phyloP scores from a whole-genome alignment of 2,329 filamentous ascomycete species.

The Penicillium sp. region DNA sequence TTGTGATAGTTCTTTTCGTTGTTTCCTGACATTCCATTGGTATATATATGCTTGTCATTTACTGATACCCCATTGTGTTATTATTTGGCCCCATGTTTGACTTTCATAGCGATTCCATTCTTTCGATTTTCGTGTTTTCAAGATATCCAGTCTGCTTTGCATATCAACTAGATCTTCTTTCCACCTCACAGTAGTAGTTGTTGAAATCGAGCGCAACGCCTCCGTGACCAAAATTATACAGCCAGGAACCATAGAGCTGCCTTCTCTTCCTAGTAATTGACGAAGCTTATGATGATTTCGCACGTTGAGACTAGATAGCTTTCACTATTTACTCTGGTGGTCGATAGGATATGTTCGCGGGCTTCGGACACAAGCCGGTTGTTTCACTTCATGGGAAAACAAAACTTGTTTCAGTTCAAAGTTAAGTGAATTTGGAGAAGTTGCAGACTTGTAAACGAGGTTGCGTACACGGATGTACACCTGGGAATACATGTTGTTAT shows the following conservation, averaged over 20 bases:
- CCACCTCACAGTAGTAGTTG: background rate
- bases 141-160: background rate
- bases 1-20: background rate
- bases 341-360: too few relatives aligned
- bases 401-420: too few relatives aligned
- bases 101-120: background rate
- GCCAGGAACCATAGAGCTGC: background rate
- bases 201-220: background rate
- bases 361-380: too few relatives aligned
- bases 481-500: background rate
- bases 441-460: background rate
- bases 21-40: background rate
- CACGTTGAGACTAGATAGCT: too few relatives aligned
- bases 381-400: too few relatives aligned
- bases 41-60: background rate
- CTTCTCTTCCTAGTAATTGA: background rate
- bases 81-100: background rate
- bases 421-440: background rate
- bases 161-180: background rate
- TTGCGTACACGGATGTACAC: background rate
- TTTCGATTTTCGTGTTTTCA: background rate
- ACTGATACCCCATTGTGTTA: conserved; percentile 1
- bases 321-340: too few relatives aligned
- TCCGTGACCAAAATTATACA: background rate
- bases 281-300: too few relatives aligned